Conservation (phyloP, 1,284 basidiomycete genomes). For the Tilletia indica region DNA sequence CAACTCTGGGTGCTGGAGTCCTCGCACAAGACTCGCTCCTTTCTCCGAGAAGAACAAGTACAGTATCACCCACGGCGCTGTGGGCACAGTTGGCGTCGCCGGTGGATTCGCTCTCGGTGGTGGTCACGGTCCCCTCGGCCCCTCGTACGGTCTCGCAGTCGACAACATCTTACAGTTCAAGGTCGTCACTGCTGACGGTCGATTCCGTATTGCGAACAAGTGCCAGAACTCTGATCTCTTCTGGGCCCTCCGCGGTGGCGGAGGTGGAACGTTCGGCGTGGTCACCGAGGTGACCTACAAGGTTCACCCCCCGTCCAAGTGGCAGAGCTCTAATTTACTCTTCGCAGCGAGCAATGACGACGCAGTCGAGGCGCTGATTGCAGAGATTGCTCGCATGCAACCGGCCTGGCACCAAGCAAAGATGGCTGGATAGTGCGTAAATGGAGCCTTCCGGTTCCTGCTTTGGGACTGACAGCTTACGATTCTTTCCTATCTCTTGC, state of each 20-base stretch:
- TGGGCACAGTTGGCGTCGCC: conserved; percentile 30
- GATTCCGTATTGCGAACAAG: conserved; percentile 32
- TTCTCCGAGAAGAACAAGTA: conserved; percentile 46
- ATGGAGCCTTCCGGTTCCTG: too few relatives aligned
- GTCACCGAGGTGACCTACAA: conserved; percentile 62
- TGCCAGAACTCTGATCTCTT: conserved; percentile 56
- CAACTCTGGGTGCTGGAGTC: conserved; percentile 62
- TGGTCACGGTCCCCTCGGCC: conserved; percentile 26
- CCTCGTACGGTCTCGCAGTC: conserved; percentile 29
- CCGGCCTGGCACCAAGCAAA: conserved; percentile 18
- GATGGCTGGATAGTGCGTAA: conserved; percentile 15
- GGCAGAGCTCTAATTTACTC: conserved; percentile 17
- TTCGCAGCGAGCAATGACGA: conserved; percentile 17
- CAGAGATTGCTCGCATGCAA: conserved; percentile 20
- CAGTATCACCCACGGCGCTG: conserved; percentile 64
- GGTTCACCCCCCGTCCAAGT: neutral
- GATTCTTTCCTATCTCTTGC: too few relatives aligned
- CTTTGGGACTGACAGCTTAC: too few relatives aligned
- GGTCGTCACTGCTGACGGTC: conserved; percentile 47
- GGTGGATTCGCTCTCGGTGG: conserved; percentile 27
- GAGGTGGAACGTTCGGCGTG: conserved; percentile 64
- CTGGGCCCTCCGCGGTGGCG: conserved; percentile 65
- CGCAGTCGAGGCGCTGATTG: conserved; percentile 14
- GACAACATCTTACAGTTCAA: conserved; percentile 36
- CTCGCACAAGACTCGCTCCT: conserved; percentile 61